Evolutionary conservation across 805 yeast species (phyloP).

Genomic region (Blastobotrys attinorum): DNA sequence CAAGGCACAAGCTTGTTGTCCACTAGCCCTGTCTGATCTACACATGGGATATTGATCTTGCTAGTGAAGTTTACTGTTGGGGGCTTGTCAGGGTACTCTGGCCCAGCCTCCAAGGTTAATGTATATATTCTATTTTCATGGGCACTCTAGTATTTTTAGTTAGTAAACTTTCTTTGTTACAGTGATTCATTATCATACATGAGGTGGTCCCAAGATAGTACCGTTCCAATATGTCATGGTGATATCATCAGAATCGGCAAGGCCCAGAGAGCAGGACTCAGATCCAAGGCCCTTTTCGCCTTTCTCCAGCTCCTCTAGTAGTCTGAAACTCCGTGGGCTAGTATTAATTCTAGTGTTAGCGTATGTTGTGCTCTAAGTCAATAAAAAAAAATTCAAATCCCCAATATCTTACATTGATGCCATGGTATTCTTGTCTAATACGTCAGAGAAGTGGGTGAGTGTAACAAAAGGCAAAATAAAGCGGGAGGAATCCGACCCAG

Average conservation of each 20-base stretch:
- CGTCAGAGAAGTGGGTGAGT: background rate
- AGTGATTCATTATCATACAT: conserved; percentile 25
- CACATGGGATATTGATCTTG: conserved; percentile 86
- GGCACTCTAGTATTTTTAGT: conserved; percentile 32
- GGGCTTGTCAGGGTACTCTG: conserved; percentile 79
- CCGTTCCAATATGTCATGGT: conserved; percentile 97
- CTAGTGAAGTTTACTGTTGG: conserved; percentile 77
- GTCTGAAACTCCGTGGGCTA: conserved; percentile 84
- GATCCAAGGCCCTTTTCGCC: conserved; percentile 98
- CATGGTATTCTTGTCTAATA: background rate
- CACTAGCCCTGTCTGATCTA: conserved; percentile 41
- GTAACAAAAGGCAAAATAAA: background rate
- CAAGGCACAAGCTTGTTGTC: conserved; percentile 50
- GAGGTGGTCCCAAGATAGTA: conserved; percentile 96
- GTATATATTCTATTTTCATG: conserved; percentile 94
- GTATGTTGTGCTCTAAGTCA: background rate
- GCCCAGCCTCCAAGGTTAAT: conserved; percentile 72
- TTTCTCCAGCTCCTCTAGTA: conserved; percentile 92
- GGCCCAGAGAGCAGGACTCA: conserved; percentile 93
- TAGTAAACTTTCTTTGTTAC: background rate
- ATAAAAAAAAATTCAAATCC: too few relatives aligned
- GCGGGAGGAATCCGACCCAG: too few relatives aligned
- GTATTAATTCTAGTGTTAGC: background rate
- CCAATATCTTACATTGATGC: conserved; percentile 1
- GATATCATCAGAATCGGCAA: conserved; percentile 83